Evolutionary conservation across 192 early-diverging fungal genomes (phyloP).

Genomic region (Umbelopsis isabellina): DNA sequence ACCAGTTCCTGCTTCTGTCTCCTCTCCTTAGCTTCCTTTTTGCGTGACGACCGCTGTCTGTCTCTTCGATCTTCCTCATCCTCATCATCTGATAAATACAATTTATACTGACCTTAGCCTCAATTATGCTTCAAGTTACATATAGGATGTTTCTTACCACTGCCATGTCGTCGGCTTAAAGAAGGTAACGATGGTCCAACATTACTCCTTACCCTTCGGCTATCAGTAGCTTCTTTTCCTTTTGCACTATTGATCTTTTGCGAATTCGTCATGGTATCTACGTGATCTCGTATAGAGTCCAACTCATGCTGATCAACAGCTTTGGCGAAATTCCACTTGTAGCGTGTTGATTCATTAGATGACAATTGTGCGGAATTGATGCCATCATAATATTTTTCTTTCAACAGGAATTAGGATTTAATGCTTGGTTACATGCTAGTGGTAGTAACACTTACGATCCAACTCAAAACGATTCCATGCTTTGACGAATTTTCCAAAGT

Average conservation of each 20-base stretch:
- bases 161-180: background rate
- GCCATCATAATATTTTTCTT: constrained; percentile 72
- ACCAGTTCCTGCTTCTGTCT: constrained; percentile 55
- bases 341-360: constrained; percentile 65
- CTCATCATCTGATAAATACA: background rate
- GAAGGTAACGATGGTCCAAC: background rate
- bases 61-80: constrained; percentile 49
- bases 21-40: constrained; percentile 44
- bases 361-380: constrained; percentile 66
- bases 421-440: constrained; percentile 16
- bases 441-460: constrained; percentile 46
- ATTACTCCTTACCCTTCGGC: background rate
- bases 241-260: background rate
- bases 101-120: background rate
- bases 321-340: constrained; percentile 76
- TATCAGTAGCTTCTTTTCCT: background rate
- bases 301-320: constrained; percentile 55
- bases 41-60: constrained; percentile 32
- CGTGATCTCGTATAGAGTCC: constrained; percentile 57
- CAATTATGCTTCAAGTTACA: background rate
- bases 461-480: constrained; percentile 83
- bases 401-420: background rate
- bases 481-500: constrained; percentile 86
- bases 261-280: constrained; percentile 60
- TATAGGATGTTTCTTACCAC: background rate